Evolutionary conservation across 768 basidiomycete genomes (phyloP), one percentile per base, ranked within the genome.

Genomic region (Boletales sp.): DNA sequence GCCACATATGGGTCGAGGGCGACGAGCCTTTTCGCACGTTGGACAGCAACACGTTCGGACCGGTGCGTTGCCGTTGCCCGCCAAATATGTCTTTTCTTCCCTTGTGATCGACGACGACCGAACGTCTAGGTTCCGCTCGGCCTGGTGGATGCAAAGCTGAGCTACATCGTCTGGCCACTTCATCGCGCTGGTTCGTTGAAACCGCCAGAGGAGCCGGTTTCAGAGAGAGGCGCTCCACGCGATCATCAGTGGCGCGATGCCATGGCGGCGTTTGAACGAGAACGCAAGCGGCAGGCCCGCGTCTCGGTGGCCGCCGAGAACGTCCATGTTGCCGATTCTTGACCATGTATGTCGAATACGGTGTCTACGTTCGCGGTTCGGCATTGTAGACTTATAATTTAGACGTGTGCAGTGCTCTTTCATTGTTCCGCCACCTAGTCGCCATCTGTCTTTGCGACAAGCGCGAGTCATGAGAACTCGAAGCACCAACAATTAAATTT

Each of bases 1-100:
- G 84, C 1, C 82, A 87, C 51, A 72, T 82, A 36, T 90, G 87
- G 87, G 75, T 89, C 44, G 87, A 90, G 77, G 87, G 64, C 30
- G 62, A 56, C 30, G 59, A 62, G 24, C 38, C 58, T 5, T 67
- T 51, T 24, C 74, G 79, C 48, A 85, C 81, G 9, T 74, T 82
- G 46, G 87, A 88, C 58, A 88, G 86, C 69, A 88, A 87, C 62
- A 64, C 70, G 1, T 86, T 85, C 63, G 87, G 87, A 8, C 82
- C 87, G 9, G 86, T 87, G 61, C 52, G 76, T 27, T 21, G 21
- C 21, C 21, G 21, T 21, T 21, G 21, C 21, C 21, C n/a, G n/a
- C 21, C 21, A 21, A 2, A 21, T 4, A 1, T 1, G 13, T 30
- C 8, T 24, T 30, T 14, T 15, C 11, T 8, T 1, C 7, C 6